Base-by-base conservation (phyloP, 1,139 yeast species). In the Diutina siamensis region DNA sequence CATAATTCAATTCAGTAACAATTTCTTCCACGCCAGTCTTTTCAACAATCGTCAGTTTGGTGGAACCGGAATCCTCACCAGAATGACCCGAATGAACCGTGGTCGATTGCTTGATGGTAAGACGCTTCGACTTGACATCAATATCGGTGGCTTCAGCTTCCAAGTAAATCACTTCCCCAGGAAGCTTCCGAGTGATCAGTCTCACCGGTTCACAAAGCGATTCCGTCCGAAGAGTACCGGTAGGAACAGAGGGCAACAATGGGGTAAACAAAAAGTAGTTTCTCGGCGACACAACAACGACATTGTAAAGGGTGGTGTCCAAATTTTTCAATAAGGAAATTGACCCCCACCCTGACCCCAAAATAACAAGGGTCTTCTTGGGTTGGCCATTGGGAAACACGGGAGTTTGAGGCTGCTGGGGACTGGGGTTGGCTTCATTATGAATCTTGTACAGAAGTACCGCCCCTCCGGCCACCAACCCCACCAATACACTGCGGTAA, bases 301-400 rank as follows among this genome's bases (percentile, higher is more conserved):
- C 95, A 61, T 89, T 86, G 68, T 88, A 89, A 61, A 82, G 69
- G 44, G 89, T 70, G 45, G 96, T 83, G 62, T 89, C 96, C 62
- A 89, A 72, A 61, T 82, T 78, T 68, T 87, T 88, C 64, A 89
- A 72, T 53, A 88, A 67, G 2, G 92, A 78, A 46, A 84, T 80
- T 15, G 95, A 78, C 48, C 95, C 97, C 97, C 97, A 89, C 48
- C 97, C 97, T 41, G 95, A 78, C 49, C 97, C 97, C 55, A 89
- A 74, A 53, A 89, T 80, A 47, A 89, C 94, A 58, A 89, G 68
- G 42, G 89, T 87, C 70, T 89, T 89, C 73, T 85, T 86, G 61
- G 82, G 78, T 49, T 85, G 77, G 35, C 92, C 92, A 55, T 72
- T 74, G 46, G 74, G 71, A 54, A 80, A 77, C 35, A 70, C 63